phyloP scores from a whole-genome alignment of 169 alveolate species.

The Plasmodium falciparum region DNA sequence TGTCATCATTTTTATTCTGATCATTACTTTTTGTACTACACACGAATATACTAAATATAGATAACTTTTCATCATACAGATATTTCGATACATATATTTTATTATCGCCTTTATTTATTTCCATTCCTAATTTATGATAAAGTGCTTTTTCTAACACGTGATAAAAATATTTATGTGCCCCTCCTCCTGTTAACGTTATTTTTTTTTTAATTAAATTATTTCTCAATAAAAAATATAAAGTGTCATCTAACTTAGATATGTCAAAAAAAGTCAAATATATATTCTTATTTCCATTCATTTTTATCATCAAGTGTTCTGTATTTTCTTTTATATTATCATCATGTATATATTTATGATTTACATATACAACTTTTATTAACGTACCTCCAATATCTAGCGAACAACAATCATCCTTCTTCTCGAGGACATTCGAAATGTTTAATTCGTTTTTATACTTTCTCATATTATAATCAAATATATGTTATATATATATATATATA shows the following conservation, averaged over 20 bases:
- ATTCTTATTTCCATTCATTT: slow-evolving; percentile 13
- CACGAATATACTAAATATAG: neutral
- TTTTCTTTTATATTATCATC: slow-evolving; percentile 1
- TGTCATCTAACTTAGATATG: slow-evolving; percentile 19
- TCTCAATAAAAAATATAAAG: slow-evolving; percentile 9
- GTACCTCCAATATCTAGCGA: slow-evolving; percentile 90
- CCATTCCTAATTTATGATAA: neutral
- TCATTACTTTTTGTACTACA: neutral
- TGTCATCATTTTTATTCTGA: slow-evolving; percentile 14
- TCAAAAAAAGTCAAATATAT: slow-evolving; percentile 25
- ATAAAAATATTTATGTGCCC: slow-evolving; percentile 37
- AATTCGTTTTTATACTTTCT: no score
- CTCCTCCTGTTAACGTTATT: slow-evolving; percentile 57
- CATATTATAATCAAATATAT: no score
- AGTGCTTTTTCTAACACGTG: slow-evolving; percentile 11
- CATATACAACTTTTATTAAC: slow-evolving; percentile 82
- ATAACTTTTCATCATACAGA: neutral
- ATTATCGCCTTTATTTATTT: neutral
- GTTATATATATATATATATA: no score
- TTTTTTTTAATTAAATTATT: slow-evolving; percentile 40
- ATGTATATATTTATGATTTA: slow-evolving; percentile 26
- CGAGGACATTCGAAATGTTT: no score
- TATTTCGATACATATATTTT: slow-evolving; percentile 17
- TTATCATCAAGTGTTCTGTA: slow-evolving; percentile 6
- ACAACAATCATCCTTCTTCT: slow-evolving; percentile 6